A percentile compares a stretch with the other conserved stretches of the same genome.
Evolutionary conservation across 305 asterid genomes (phyloP).

Genomic region (Caryopteris hybrid): DNA sequence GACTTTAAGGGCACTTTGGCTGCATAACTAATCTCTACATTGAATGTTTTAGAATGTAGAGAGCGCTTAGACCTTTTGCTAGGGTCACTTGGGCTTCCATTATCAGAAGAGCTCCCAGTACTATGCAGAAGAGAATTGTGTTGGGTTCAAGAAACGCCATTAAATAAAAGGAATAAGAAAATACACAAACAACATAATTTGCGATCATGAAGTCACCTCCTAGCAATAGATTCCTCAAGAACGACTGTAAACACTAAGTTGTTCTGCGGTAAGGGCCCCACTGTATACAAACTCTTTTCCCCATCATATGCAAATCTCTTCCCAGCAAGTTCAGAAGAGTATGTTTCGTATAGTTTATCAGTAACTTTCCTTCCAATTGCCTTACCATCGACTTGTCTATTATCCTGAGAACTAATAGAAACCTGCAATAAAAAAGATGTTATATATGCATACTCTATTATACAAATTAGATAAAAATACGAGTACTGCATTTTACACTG

Average conservation of each 20-base stretch:
- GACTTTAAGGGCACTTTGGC: conserved; percentile 65
- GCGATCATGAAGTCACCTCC: conserved; percentile 34
- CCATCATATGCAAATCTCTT: conserved; percentile 83
- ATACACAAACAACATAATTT: conserved; percentile 8
- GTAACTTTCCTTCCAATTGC: conserved; percentile 62
- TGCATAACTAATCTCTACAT: conserved; percentile 63
- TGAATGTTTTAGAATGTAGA: conserved; percentile 51
- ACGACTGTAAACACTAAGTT: conserved; percentile 48
- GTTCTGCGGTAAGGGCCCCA: conserved; percentile 76
- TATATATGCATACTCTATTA: conserved; percentile 6
- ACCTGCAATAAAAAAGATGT: conserved; percentile 47
- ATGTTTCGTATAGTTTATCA: conserved; percentile 61
- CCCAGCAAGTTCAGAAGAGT: conserved; percentile 71
- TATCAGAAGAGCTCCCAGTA: conserved; percentile 32
- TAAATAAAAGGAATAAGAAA: neutral
- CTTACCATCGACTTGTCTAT: conserved; percentile 44
- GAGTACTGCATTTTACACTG: conserved; percentile 37
- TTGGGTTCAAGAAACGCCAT: conserved; percentile 16
- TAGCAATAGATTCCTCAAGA: conserved; percentile 70
- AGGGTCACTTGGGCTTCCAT: conserved; percentile 36
- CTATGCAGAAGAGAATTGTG: conserved; percentile 20
- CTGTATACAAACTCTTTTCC: conserved; percentile 63
- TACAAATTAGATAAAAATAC: conserved; percentile 6
- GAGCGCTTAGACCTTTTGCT: conserved; percentile 63
- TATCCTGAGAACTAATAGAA: conserved; percentile 54